phyloP scores from a whole-genome alignment of 257 asterid genomes.

The Ocimum tenuiflorum region DNA sequence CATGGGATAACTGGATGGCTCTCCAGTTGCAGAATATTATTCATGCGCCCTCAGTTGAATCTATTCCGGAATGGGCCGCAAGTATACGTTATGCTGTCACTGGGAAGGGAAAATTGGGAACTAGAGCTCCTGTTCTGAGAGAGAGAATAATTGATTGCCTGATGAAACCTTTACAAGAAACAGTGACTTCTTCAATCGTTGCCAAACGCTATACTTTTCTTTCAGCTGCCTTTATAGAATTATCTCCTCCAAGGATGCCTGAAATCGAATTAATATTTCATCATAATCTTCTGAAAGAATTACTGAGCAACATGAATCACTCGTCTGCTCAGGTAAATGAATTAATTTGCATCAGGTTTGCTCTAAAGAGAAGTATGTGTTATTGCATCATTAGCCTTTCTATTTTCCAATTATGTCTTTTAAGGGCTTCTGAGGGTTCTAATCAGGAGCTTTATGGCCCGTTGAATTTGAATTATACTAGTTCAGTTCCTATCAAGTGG shows the following conservation, averaged over 20 bases:
- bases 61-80: conserved; percentile 94
- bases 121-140: conserved; percentile 73
- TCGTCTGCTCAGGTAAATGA: conserved; percentile 89
- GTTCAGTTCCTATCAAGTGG: background rate
- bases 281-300: conserved; percentile 71
- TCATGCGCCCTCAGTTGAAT: conserved; percentile 79
- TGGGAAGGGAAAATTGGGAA: conserved; percentile 90
- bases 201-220: conserved; percentile 89
- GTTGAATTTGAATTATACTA: background rate
- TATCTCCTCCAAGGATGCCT: conserved; percentile 77
- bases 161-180: conserved; percentile 71
- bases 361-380: conserved; percentile 9
- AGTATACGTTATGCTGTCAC: conserved; percentile 93
- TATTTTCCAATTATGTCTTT: background rate
- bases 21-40: conserved; percentile 63
- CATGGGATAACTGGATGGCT: conserved; percentile 90
- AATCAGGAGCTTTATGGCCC: background rate
- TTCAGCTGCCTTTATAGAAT: conserved; percentile 82
- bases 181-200: conserved; percentile 68
- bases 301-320: conserved; percentile 82
- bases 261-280: conserved; percentile 59
- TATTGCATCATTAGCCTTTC: background rate
- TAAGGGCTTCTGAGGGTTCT: no score
- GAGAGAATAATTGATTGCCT: conserved; percentile 75
- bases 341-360: conserved; percentile 1